Base-by-base conservation (phyloP, 345 rosid species). In the Bretschneidera sinensis region DNA sequence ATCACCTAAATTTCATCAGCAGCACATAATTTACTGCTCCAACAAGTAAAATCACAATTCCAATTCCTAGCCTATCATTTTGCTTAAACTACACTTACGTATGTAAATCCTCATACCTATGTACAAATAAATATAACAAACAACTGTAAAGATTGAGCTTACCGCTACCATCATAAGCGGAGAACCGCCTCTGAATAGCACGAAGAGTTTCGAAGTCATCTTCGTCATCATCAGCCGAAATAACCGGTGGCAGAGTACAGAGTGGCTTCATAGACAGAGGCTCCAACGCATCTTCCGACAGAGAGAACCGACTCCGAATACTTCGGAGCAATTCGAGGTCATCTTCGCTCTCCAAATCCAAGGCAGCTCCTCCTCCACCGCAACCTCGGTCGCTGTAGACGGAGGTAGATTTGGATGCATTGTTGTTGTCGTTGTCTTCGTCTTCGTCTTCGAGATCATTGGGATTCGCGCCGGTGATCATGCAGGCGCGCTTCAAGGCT, bases 181-280 rank as follows among this genome's bases (percentile, higher is more conserved):
- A 71, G 71, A 90, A 90, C 51, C 97, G 81, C 52, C 70, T 75
- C 76, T 79, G 86, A 59, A 94, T 81, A 54, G 82, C 83, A 11
- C 81, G 82, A 53, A 94, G 86, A 23, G 83, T 87, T 71, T 86
- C 92, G 28, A 81, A 78, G 60, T 85, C 92, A 45, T 81, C 90
- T 6, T 85, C 91, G 4, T 72, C 89, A 9, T 79, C 81, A n/a
- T 86, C 87, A 3, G 80, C 78, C 19, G 69, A 67, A 47, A 61
- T 43, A 33, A 59, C 50, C 0, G 82, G 71, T 25, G 79, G 82
- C 34, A 77, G 51, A 14, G 73, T 11, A 39, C 69, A 49, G 17
- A 76, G 59, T 51, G 84, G 83, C 66, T 66, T 51, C 33, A 58
- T 22, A 21, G 77, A 63, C 47, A 78, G 48, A 21, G 81, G 76